A percentile compares a stretch with the other conserved stretches of the same genome.
These are phyloP conservation scores for Lanmaoa rubissima DNA, from an alignment of 768 basidiomycete genomes.

Conservation along the genomic window DNA sequence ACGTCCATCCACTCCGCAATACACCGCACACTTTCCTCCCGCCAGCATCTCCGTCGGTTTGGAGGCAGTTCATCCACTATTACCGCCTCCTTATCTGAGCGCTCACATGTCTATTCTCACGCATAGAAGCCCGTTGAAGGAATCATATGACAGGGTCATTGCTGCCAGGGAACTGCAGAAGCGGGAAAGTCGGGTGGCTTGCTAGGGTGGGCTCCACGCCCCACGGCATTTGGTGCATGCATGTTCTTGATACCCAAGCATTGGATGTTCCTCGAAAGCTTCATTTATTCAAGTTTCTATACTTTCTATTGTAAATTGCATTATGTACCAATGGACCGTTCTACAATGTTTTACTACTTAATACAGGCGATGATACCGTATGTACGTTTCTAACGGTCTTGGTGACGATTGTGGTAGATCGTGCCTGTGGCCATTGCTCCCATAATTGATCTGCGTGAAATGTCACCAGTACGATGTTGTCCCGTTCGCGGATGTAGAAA, in stretches of 20 bases:
- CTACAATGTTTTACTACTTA: conserved; percentile 8
- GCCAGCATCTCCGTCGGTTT: conserved; percentile 51
- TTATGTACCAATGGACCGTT: conserved; percentile 14
- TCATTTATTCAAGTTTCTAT: conserved; percentile 30
- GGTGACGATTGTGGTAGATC: neutral
- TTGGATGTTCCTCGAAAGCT: conserved; percentile 6
- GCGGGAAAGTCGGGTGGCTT: conserved; percentile 10
- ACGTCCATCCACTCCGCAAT: conserved; percentile 38
- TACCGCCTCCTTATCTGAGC: conserved; percentile 69
- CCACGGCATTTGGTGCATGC: neutral
- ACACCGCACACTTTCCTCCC: conserved; percentile 63
- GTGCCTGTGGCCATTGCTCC: too few species aligned
- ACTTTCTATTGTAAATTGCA: conserved; percentile 26
- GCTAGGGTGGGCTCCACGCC: neutral
- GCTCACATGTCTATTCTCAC: conserved; percentile 69
- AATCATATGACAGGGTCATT: conserved; percentile 67
- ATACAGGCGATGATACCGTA: conserved; percentile 8
- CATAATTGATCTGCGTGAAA: neutral
- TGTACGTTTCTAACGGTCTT: neutral
- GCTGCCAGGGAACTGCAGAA: conserved; percentile 47
- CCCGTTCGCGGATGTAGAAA: too few species aligned
- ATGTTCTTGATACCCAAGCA: conserved; percentile 23
- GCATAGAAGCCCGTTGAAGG: conserved; percentile 63
- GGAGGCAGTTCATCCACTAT: conserved; percentile 64
- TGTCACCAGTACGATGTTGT: too few species aligned